Evolutionary conservation across 225 moss, liverwort and hornwort genomes (phyloP).

Genomic region (Marchantia paleacea): DNA sequence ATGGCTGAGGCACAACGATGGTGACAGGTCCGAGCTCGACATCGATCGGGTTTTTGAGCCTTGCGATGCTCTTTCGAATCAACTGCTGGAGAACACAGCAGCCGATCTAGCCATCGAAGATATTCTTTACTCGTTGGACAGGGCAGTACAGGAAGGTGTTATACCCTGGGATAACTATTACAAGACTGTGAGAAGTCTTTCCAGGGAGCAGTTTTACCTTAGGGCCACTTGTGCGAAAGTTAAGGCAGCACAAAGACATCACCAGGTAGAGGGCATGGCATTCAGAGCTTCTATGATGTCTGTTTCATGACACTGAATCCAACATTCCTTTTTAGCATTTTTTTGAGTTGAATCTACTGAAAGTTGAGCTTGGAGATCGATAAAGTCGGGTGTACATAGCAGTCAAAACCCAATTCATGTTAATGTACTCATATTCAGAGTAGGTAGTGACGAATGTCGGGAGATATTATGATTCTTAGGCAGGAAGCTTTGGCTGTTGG

Average conservation of each 20-base stretch:
- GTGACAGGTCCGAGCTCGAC: constrained; percentile 43
- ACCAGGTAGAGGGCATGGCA: constrained; percentile 71
- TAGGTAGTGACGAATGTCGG: not conserved
- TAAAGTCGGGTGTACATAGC: constrained; percentile 20
- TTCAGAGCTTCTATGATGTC: constrained; percentile 48
- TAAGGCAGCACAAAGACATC: constrained; percentile 54
- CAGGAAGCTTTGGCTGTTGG: not conserved
- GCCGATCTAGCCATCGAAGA: constrained; percentile 95
- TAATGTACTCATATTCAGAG: constrained; percentile 16
- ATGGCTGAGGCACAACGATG: constrained; percentile 70
- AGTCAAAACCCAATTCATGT: constrained; percentile 15
- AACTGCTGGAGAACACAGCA: constrained; percentile 74
- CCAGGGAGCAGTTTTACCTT: constrained; percentile 91
- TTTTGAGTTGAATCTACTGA: constrained; percentile 6
- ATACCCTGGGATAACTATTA: constrained; percentile 77
- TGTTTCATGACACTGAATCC: not conserved
- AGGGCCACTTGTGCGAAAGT: constrained; percentile 77
- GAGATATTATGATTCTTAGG: constrained; percentile 9
- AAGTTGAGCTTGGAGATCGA: constrained; percentile 9
- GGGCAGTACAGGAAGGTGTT: constrained; percentile 86
- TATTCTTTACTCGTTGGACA: constrained; percentile 75
- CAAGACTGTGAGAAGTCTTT: constrained; percentile 77
- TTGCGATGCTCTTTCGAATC: constrained; percentile 64
- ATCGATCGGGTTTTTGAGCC: constrained; percentile 78
- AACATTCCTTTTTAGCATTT: not conserved